A percentile compares a stretch with the other conserved stretches of the same genome.
Evolutionary conservation across 768 basidiomycete genomes (phyloP).

Genomic region (Collybia sordida): DNA sequence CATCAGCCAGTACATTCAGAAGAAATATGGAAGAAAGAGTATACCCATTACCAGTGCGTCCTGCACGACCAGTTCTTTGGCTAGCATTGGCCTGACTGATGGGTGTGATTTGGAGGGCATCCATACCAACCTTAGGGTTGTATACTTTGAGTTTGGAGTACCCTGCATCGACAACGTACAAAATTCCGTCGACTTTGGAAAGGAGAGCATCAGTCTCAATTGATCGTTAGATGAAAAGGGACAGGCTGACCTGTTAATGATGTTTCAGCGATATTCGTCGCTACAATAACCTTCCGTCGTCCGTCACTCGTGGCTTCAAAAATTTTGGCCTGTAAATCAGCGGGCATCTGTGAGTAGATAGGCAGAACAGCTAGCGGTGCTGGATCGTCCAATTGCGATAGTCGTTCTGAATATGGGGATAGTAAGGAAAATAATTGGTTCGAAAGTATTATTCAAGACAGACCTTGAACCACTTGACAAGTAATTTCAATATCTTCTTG

Average conservation of each 20-base stretch:
- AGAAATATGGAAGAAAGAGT: constrained; percentile 20
- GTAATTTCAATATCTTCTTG: constrained; percentile 99
- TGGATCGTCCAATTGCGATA: constrained; percentile 90
- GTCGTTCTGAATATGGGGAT: constrained; percentile 61
- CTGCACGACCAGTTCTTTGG: constrained; percentile 94
- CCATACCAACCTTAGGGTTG: constrained; percentile 99
- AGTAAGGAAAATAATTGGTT: not conserved
- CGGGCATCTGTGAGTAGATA: constrained; percentile 99
- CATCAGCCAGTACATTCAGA: constrained; percentile 2
- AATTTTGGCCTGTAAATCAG: constrained; percentile 97
- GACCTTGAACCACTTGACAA: constrained; percentile 90
- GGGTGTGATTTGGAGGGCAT: constrained; percentile 97
- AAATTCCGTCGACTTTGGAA: constrained; percentile 86
- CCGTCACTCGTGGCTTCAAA: constrained; percentile 95
- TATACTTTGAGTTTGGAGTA: constrained; percentile 99
- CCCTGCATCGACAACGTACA: constrained; percentile 95
- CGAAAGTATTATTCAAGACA: constrained; percentile 5
- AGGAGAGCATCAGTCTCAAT: constrained; percentile 10
- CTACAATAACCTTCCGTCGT: constrained; percentile 94
- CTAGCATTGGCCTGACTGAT: constrained; percentile 99
- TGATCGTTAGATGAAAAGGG: constrained; percentile 2
- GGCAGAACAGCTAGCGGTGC: constrained; percentile 87
- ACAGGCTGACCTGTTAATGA: constrained; percentile 80
- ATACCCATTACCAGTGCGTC: constrained; percentile 93
- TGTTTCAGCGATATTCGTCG: constrained; percentile 98